A percentile compares a stretch with the other conserved stretches of the same genome.
These are phyloP conservation scores for Pleurotus djamor DNA, from an alignment of 768 basidiomycete species.

Conservation along the genomic window DNA sequence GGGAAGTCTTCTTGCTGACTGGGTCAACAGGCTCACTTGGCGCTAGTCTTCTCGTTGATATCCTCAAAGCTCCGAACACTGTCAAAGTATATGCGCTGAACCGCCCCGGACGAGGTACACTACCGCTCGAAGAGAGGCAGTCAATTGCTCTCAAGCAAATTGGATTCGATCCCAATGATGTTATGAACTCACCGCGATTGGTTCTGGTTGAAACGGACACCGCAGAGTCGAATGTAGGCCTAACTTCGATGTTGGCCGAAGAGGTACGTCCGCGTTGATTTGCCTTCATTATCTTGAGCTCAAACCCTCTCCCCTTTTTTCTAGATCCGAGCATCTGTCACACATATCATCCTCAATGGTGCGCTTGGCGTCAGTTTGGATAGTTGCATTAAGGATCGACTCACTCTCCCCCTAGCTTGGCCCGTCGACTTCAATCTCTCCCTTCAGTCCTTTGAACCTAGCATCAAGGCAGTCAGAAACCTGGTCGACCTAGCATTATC, in stretches of 20 bases:
- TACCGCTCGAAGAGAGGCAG: not conserved
- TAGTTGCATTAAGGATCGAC: not conserved
- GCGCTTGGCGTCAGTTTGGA: not conserved
- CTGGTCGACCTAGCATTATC: slow-evolving; percentile 36
- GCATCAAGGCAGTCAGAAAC: slow-evolving; percentile 36
- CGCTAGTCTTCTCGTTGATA: not conserved
- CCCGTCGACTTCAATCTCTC: slow-evolving; percentile 45
- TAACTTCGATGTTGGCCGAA: slow-evolving; percentile 13
- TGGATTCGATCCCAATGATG: not conserved
- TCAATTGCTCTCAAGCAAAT: not conserved
- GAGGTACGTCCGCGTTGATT: slow-evolving; percentile 2
- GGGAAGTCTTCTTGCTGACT: not conserved
- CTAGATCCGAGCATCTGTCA: slow-evolving; percentile 12
- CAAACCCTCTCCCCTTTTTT: not conserved
- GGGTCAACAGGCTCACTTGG: slow-evolving; percentile 10
- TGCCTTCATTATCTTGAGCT: not conserved
- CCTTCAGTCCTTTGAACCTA: slow-evolving; percentile 40
- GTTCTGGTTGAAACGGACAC: not conserved
- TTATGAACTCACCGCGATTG: not conserved
- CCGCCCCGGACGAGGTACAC: not conserved
- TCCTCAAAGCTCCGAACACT: not conserved
- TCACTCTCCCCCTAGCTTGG: slow-evolving; percentile 29
- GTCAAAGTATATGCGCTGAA: not conserved
- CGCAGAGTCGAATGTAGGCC: slow-evolving; percentile 1
- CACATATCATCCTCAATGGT: slow-evolving; percentile 30